phyloP scores from a whole-genome alignment of 208 protist genomes.

The Trypanosomatidae sp. region DNA sequence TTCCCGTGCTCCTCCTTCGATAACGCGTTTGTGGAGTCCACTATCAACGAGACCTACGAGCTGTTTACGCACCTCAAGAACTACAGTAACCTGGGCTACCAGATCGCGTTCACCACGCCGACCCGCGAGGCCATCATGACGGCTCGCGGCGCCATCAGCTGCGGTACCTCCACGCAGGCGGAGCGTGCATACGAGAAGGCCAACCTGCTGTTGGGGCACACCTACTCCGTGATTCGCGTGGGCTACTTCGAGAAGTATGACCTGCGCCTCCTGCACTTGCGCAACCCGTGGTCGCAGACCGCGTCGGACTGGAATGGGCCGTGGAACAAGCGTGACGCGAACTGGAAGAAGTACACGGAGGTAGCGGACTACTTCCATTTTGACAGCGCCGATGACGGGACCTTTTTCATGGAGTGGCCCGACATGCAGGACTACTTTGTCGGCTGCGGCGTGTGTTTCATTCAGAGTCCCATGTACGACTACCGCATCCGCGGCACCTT shows the following conservation, averaged over 20 bases:
- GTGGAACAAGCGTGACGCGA: slow-evolving; percentile 61
- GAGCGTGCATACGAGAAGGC: slow-evolving; percentile 56
- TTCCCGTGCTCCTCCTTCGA: slow-evolving; percentile 74
- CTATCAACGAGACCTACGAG: slow-evolving; percentile 42
- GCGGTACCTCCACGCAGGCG: slow-evolving; percentile 24
- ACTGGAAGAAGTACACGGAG: slow-evolving; percentile 64
- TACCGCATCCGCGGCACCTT: slow-evolving; percentile 82
- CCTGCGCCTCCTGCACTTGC: slow-evolving; percentile 61
- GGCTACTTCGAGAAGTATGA: slow-evolving; percentile 49
- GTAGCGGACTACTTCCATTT: slow-evolving; percentile 51
- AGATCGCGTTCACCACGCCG: slow-evolving; percentile 61
- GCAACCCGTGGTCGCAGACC: slow-evolving; percentile 61
- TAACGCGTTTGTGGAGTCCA: slow-evolving; percentile 57
- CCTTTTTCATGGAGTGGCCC: slow-evolving; percentile 79
- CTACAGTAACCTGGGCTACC: slow-evolving; percentile 54
- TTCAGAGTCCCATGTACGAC: slow-evolving; percentile 67
- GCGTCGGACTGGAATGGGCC: slow-evolving; percentile 42
- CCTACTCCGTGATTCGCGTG: slow-evolving; percentile 67
- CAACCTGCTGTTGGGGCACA: slow-evolving; percentile 56
- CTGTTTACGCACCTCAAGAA: slow-evolving; percentile 49
- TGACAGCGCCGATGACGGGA: slow-evolving; percentile 42
- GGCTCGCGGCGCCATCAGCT: slow-evolving; percentile 29
- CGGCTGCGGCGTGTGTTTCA: slow-evolving; percentile 78
- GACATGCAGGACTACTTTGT: slow-evolving; percentile 75
- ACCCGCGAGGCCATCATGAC: slow-evolving; percentile 56